phyloP scores from a whole-genome alignment of 2,329 filamentous ascomycete species.

The Bipolaris victoriae region DNA sequence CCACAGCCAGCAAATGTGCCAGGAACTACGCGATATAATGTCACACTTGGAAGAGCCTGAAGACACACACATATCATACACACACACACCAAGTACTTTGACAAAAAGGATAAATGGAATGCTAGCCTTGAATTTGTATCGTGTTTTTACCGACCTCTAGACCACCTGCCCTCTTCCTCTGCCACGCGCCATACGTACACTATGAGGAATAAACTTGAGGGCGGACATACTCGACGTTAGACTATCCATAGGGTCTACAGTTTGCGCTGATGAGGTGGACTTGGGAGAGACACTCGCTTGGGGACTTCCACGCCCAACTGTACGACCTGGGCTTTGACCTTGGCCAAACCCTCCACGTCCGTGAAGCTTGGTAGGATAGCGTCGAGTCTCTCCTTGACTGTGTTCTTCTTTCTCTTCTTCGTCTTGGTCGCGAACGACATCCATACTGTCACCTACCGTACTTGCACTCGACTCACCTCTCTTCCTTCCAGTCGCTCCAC shows the following conservation, averaged over 20 bases:
- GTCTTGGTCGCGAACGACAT: constrained; percentile 28
- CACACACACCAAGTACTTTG: neutral
- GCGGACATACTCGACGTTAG: constrained; percentile 73
- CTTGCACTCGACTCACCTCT: constrained; percentile 30
- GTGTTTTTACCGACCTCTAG: neutral
- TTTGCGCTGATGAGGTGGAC: neutral
- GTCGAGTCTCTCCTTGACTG: constrained; percentile 17
- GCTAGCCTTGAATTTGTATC: neutral
- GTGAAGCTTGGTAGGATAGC: constrained; percentile 32
- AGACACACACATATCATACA: neutral
- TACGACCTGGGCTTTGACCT: constrained; percentile 25
- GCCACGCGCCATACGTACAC: constrained; percentile 31
- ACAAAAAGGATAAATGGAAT: neutral
- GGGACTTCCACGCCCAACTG: constrained; percentile 9
- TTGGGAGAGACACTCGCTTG: constrained; percentile 5
- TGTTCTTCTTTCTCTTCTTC: constrained; percentile 15
- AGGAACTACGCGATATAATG: constrained; percentile 10
- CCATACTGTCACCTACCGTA: constrained; percentile 31
- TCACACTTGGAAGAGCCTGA: neutral
- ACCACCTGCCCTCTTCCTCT: constrained; percentile 24
- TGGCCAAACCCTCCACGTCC: constrained; percentile 42
- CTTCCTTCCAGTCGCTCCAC: constrained; percentile 12
- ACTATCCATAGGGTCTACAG: constrained; percentile 65
- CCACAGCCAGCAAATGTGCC: neutral
- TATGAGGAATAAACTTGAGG: constrained; percentile 70